phyloP scores from a whole-genome alignment of 352 stramenopile genomes.

The Albugo candida region DNA sequence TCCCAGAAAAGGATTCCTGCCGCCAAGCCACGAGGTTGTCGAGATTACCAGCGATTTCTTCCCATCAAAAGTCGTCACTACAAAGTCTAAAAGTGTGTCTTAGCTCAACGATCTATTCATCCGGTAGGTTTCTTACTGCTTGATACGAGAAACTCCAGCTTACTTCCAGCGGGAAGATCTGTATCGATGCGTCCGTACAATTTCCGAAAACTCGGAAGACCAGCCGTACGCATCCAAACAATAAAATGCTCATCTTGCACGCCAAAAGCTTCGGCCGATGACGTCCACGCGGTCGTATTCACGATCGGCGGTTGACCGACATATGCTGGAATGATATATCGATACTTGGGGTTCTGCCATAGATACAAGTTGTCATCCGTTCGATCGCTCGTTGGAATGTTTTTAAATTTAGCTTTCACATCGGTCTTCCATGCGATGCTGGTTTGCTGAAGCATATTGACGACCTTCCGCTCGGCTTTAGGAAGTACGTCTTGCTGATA shows the following conservation, averaged over 20 bases:
- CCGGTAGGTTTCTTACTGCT: conserved; percentile 37
- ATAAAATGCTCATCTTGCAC: conserved; percentile 99
- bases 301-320: conserved; percentile 23
- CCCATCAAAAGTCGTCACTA: conserved; percentile 88
- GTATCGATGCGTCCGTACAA: conserved; percentile 97
- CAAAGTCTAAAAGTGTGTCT: conserved; percentile 70
- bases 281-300: conserved; percentile 73
- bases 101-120: not conserved
- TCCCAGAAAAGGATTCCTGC: conserved; percentile 92
- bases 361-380: conserved; percentile 32
- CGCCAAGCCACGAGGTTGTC: conserved; percentile 92
- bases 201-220: conserved; percentile 97
- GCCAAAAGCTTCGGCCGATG: conserved; percentile 34
- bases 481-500: conserved; percentile 48
- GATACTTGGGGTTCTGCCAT: conserved; percentile 70
- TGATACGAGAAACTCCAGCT: conserved; percentile 84
- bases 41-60: conserved; percentile 94
- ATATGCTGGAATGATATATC: conserved; percentile 61
- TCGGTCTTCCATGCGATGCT: conserved; percentile 96
- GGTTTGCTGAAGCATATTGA: conserved; percentile 84
- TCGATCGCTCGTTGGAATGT: conserved; percentile 48
- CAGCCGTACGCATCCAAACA: conserved; percentile 98
- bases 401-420: conserved; percentile 89
- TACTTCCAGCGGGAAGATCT: conserved; percentile 74
- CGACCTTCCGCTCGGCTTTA: conserved; percentile 16